These are phyloP conservation scores for Tremella mesenterica DNA, from an alignment of 768 basidiomycete genomes.

Conservation along the genomic window DNA sequence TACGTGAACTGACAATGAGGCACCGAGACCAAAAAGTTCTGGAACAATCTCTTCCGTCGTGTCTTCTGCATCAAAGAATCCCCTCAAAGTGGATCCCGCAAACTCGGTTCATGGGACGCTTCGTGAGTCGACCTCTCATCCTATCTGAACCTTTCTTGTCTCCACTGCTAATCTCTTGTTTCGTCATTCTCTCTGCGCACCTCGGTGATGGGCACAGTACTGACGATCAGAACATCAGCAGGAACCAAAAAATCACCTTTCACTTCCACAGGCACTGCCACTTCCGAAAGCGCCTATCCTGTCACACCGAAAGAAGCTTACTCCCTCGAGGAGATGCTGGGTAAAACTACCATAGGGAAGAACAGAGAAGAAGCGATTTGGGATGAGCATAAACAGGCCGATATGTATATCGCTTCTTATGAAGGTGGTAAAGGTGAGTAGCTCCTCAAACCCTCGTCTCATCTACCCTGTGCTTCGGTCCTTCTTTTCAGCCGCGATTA, in stretches of 20 bases:
- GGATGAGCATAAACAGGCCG: not conserved
- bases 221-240: not conserved
- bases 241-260: not conserved
- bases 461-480: no score
- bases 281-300: not conserved
- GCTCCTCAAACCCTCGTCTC: no score
- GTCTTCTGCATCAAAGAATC: slow-evolving; percentile 10
- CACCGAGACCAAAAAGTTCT: slow-evolving; percentile 34
- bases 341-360: not conserved
- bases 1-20: slow-evolving; percentile 9
- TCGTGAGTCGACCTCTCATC: no score
- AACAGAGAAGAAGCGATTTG: not conserved
- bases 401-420: not conserved
- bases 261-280: not conserved
- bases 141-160: no score
- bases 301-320: not conserved
- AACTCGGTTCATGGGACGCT: not conserved
- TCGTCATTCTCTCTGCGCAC: no score
- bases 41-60: slow-evolving; percentile 13
- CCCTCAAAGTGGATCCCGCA: not conserved
- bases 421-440: not conserved
- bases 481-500: no score
- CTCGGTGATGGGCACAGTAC: not conserved
- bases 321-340: not conserved
- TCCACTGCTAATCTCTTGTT: no score